These are phyloP conservation scores for Globisporangium radiosum DNA, from an alignment of 352 stramenopile species.

Conservation along the genomic window DNA sequence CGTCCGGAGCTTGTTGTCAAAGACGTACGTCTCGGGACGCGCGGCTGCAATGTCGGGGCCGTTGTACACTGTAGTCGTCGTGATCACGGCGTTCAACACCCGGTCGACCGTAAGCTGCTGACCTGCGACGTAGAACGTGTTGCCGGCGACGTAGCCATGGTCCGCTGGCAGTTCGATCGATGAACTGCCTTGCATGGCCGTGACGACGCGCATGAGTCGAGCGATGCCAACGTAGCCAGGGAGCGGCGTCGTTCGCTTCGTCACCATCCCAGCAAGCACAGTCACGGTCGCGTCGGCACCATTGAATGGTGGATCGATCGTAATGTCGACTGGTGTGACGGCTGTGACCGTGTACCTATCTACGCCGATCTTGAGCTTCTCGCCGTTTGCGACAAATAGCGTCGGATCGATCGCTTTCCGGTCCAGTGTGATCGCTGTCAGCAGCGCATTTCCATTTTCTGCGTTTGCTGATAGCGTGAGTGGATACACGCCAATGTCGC, in stretches of 20 bases:
- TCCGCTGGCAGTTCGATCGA: conserved; percentile 34
- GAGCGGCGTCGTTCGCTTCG: conserved; percentile 36
- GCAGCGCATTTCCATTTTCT: conserved; percentile 16
- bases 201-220: conserved; percentile 36
- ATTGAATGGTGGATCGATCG: conserved; percentile 21
- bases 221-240: conserved; percentile 44
- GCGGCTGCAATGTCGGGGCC: conserved; percentile 24
- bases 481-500: conserved; percentile 52
- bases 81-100: conserved; percentile 23
- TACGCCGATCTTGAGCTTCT: conserved; percentile 34
- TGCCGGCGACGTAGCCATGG: conserved; percentile 26
- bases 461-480: conserved; percentile 44
- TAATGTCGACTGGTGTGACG: conserved; percentile 37
- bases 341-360: conserved; percentile 35
- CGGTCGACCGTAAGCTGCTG: conserved; percentile 27
- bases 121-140: conserved; percentile 34
- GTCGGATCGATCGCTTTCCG: conserved; percentile 46
- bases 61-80: conserved; percentile 24
- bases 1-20: conserved; percentile 59
- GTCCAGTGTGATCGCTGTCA: conserved; percentile 41
- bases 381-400: conserved; percentile 50
- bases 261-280: conserved; percentile 43
- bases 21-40: conserved; percentile 33
- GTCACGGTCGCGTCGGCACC: conserved; percentile 9
- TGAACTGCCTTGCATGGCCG: conserved; percentile 20